These are phyloP conservation scores for Taxillus chinensis DNA, from an alignment of 164 flowering plant genomes.

Conservation along the genomic window DNA sequence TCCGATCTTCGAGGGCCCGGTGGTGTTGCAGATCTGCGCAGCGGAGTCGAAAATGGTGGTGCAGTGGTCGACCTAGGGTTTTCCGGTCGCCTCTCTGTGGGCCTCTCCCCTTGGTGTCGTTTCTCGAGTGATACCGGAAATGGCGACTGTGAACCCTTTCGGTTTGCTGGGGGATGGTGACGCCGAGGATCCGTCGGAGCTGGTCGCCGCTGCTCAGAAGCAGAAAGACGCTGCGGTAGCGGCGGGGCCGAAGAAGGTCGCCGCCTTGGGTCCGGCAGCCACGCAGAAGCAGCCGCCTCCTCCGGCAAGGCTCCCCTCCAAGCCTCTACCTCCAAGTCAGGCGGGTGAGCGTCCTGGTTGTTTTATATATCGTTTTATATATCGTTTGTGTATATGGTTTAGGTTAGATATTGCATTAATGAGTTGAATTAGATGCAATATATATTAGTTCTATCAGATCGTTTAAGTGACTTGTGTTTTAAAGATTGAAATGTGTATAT, in stretches of 20 bases:
- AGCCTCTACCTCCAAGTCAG: conserved; percentile 50
- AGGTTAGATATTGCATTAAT: no score
- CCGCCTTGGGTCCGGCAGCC: conserved; percentile 17
- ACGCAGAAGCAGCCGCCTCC: conserved; percentile 14
- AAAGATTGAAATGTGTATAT: no score
- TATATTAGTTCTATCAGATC: no score
- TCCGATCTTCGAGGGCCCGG: neutral
- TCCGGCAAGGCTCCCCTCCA: conserved; percentile 33
- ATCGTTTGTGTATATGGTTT: no score
- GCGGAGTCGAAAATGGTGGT: neutral
- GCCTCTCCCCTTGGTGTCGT: no score
- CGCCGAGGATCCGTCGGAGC: conserved; percentile 56
- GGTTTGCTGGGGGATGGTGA: conserved; percentile 73
- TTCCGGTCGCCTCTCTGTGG: conserved; percentile 11
- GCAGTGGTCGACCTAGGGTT: conserved; percentile 11
- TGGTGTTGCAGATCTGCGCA: conserved; percentile 3
- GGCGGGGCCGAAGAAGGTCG: conserved; percentile 18
- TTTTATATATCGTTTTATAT: no score
- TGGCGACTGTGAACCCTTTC: conserved; percentile 68
- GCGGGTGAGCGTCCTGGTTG: conserved; percentile 28
- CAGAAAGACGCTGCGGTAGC: conserved; percentile 8
- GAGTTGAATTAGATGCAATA: no score
- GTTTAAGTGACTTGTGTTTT: no score
- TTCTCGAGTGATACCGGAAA: conserved; percentile 8
- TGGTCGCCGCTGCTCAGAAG: conserved; percentile 41